Evolutionary conservation across 805 yeast species (phyloP).

Genomic region (Ogataea saltuana): DNA sequence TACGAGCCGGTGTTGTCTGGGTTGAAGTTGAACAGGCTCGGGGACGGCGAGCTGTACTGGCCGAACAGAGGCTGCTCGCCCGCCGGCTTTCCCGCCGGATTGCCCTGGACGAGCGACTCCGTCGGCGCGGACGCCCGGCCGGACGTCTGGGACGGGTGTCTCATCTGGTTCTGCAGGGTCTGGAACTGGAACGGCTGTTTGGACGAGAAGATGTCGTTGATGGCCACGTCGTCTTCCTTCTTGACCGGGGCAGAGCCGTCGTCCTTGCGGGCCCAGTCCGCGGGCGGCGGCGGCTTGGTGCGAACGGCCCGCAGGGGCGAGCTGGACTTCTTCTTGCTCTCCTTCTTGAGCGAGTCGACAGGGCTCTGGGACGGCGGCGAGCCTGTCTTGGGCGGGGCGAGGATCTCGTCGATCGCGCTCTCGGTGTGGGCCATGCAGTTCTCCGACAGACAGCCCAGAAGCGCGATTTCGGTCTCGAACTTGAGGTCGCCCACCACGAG

Average conservation of each 20-base stretch:
- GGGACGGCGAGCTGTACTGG: conserved; percentile 14
- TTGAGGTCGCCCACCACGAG: conserved; percentile 52
- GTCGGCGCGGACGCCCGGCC: too few species aligned
- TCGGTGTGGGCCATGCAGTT: conserved; percentile 59
- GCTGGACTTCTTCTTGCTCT: conserved; percentile 20
- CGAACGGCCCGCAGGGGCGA: conserved; percentile 27
- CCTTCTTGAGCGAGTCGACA: conserved; percentile 21
- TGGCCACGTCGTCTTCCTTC: conserved; percentile 29
- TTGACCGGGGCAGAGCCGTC: too few species aligned
- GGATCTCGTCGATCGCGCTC: conserved; percentile 57
- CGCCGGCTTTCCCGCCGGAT: too few species aligned
- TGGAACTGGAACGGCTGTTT: conserved; percentile 16
- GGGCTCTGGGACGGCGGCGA: conserved; percentile 14
- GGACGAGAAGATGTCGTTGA: conserved; percentile 36
- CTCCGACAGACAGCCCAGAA: conserved; percentile 63
- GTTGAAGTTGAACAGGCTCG: conserved; percentile 23
- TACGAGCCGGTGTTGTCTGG: conserved; percentile 26
- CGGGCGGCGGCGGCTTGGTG: conserved; percentile 4
- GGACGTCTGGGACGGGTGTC: conserved; percentile 20
- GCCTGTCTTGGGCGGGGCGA: conserved; percentile 49
- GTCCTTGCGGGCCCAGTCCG: too few species aligned
- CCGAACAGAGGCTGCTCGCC: conserved; percentile 16
- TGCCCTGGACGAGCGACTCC: too few species aligned
- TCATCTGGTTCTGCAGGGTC: conserved; percentile 27
- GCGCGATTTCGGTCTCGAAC: conserved; percentile 49